These are phyloP conservation scores for Endothia cerciana DNA, from an alignment of 2,329 filamentous ascomycete species.

Conservation along the genomic window DNA sequence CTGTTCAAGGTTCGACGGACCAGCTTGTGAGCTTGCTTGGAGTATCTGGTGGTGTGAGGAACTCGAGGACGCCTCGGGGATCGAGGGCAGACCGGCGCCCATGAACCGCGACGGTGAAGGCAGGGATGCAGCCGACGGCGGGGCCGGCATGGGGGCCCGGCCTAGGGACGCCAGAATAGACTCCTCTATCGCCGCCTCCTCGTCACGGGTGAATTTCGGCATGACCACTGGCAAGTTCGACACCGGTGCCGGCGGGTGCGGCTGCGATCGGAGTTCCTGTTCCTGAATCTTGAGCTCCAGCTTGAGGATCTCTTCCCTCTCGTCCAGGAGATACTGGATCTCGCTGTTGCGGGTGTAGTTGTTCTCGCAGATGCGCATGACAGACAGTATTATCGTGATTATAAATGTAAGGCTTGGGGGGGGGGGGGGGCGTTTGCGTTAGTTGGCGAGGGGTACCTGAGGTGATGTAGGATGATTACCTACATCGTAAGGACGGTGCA, in stretches of 20 bases:
- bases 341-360: conserved; percentile 35
- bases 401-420: conserved; percentile 40
- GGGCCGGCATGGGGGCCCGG: background rate
- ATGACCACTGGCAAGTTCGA: background rate
- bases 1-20: background rate
- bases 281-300: conserved; percentile 34
- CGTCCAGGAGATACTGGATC: conserved; percentile 34
- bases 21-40: background rate
- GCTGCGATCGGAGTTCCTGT: conserved; percentile 15
- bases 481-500: conserved; percentile 39
- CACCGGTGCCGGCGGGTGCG: background rate
- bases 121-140: background rate
- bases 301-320: conserved; percentile 34
- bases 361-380: conserved; percentile 38
- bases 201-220: background rate
- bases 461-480: conserved; percentile 19
- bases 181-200: conserved; percentile 6
- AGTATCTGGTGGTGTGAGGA: too few relatives aligned
- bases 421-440: background rate
- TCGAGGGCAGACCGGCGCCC: conserved; percentile 4
- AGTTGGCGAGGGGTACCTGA: background rate
- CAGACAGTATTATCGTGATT: conserved; percentile 36
- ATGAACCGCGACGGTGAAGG: conserved; percentile 3
- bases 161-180: conserved; percentile 4
- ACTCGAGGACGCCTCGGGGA: background rate